Conservation (phyloP, 2,329 filamentous ascomycete genomes). For the Alternaria incomplexa region DNA sequence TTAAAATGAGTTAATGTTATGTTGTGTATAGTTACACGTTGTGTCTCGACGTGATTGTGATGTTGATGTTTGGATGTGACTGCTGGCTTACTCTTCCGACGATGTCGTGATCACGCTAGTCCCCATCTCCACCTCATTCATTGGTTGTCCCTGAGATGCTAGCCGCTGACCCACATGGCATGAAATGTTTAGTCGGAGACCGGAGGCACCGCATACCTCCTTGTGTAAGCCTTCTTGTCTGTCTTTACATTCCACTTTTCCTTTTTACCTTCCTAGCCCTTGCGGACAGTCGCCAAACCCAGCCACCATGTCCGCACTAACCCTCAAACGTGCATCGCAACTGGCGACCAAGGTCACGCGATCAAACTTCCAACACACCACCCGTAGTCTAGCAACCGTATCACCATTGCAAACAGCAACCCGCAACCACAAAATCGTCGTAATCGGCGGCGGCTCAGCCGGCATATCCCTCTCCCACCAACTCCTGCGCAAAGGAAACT, state of each 20-base stretch:
- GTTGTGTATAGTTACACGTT: not conserved
- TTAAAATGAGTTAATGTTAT: not conserved
- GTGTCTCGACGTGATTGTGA: not conserved
- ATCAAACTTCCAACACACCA: not conserved
- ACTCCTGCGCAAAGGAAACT: conserved; percentile 65
- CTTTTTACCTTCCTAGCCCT: not conserved
- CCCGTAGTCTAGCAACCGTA: conserved; percentile 31
- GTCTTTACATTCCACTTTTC: not conserved
- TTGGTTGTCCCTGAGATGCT: not conserved
- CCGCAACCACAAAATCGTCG: conserved; percentile 67
- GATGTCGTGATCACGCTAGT: conserved; percentile 6
- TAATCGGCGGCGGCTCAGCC: conserved; percentile 71
- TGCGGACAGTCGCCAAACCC: not conserved
- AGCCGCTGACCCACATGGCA: not conserved
- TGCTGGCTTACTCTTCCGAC: not conserved
- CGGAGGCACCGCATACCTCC: not conserved
- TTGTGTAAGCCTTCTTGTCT: not conserved
- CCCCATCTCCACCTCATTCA: not conserved
- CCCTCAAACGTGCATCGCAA: not conserved
- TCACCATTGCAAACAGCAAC: conserved; percentile 39
- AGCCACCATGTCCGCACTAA: not conserved
- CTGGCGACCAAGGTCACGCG: not conserved
- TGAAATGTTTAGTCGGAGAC: not conserved
- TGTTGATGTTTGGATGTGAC: not conserved
- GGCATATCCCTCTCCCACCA: conserved; percentile 72